Base-by-base conservation (phyloP, 1,284 basidiomycete genomes). In the Ustilago hordei region DNA sequence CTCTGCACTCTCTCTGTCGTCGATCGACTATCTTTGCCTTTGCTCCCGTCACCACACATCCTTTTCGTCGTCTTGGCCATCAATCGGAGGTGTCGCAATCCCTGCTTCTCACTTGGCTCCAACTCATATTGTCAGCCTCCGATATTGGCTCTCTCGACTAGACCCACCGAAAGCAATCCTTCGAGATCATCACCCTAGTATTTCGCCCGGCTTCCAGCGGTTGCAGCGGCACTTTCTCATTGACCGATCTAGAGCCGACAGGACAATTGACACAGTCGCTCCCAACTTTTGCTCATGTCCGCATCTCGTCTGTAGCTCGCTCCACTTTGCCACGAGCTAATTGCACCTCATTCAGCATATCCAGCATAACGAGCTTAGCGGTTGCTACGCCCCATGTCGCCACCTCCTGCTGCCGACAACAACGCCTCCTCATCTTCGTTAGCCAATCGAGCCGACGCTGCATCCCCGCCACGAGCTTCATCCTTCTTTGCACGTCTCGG, bases 401-500 rank as follows among this genome's bases (percentile, higher is more conserved):
- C 60, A 9, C 52, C 35, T 28, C 47, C 69, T 13, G 32, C 56
- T 47, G 32, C 56, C 53, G 55, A 66, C 63, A 17, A 6, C 52
- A 61, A 19, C 60, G 36, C 38, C 32, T 41, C 39, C 36, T 43
- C 60, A 31, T 59, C 59, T 36, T 55, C 56, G n/a, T 41, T 41
- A 23, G 6, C 41, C 36, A 57, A 57, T 38, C 19, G 36, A 43
- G 41, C 45, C 17, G 55, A 57, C 32, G 11, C 70, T 31, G 32
- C 41, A 32, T 56, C 61, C 4, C 65, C 65, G 6, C 61, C 60
- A 28, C 63, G 63, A 35, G 8, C 41, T 34, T 4, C 36, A 17
- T 50, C 67, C 28, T 66, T 75, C 12, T 66, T 58, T 50, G 50
- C 61, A 31, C 61, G 67, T 17, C 60, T 75, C 55, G 55, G 23